Evolutionary conservation across 371 early-diverging fungal genomes (phyloP), one percentile per base, ranked within the genome.

Genomic region (Zancudomyces culisetae): DNA sequence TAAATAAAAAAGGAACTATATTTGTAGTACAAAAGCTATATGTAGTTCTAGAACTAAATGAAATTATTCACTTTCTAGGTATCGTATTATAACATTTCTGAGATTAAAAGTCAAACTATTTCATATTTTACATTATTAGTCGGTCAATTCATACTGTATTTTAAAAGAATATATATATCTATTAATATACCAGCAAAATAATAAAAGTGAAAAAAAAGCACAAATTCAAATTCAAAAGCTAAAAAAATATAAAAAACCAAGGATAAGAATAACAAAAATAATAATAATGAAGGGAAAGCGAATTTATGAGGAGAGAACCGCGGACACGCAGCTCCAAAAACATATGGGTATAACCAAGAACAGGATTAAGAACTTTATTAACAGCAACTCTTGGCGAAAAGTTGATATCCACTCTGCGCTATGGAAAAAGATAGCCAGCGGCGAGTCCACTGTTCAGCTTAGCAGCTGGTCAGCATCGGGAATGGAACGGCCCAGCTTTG

Each of bases 401-500:
- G 80, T 78, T 18, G 79, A 77, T 59, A 56, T 83, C 40, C 52
- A 59, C 2, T 62, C 77, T 4, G 55, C 58, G 18, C 66, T 77
- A 27, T 70, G 57, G 59, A 61, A 66, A 30, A 53, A 53, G 15
- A 43, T 54, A 0, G 56, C 53, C 35, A 56, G 52, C 22, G 64
- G 65, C 3, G 27, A 51, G 28, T 51, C 55, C 0, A 60, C 63
- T 24, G 68, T 83, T 23, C 24, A 56, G 52, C 60, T 87, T 41
- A 47, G 55, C 18, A 78, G 80, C 12, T 86, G 79, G 66, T 76
- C 84, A 18, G 90, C 90, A 15, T 85, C 87, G 13, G 79, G 79
- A 39, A 65, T 82, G 8, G 71, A 80, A 57, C 69, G 92, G 19
- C 85, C 91, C 24, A 56, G 88, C 0, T 93, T 95, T 61, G 72